A percentile compares a stretch with the other conserved stretches of the same genome.
phyloP scores from a whole-genome alignment of 306 rosid genomes.

The Canavalia gladiata region DNA sequence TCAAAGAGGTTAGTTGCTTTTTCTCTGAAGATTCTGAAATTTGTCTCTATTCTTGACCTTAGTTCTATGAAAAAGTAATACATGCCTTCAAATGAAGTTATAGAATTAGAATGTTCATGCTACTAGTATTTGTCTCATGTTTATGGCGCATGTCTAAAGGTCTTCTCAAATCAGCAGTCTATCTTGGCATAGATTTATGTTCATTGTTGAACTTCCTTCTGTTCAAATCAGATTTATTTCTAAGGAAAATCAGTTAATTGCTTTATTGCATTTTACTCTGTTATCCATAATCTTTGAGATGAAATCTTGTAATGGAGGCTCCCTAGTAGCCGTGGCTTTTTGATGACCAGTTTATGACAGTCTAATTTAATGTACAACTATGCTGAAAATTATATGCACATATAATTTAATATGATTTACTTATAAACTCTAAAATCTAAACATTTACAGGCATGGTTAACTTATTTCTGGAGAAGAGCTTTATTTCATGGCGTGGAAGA shows the following conservation, averaged over 20 bases:
- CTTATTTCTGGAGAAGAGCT: conserved; percentile 98
- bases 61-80: conserved; percentile 26
- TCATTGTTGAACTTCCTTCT: conserved; percentile 31
- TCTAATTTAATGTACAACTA: conserved; percentile 25
- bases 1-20: conserved; percentile 82
- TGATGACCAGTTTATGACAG: conserved; percentile 22
- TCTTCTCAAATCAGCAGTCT: conserved; percentile 39
- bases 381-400: conserved; percentile 4
- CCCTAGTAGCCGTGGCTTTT: conserved; percentile 27
- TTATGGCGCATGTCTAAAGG: conserved; percentile 2
- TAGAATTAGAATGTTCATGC: neutral
- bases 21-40: conserved; percentile 26
- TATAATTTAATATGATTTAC: conserved; percentile 17
- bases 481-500: conserved; percentile 85
- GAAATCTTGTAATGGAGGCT: conserved; percentile 36
- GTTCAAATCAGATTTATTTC: conserved; percentile 20
- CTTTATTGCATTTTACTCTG: neutral
- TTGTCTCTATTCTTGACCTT: conserved; percentile 28
- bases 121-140: conserved; percentile 22
- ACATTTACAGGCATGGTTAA: conserved; percentile 80
- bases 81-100: conserved; percentile 17
- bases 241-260: conserved; percentile 28
- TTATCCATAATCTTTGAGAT: neutral
- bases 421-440: neutral
- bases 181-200: conserved; percentile 31